These are phyloP conservation scores for Pythium pyrilobum DNA, from an alignment of 352 stramenopile genomes.

Conservation along the genomic window DNA sequence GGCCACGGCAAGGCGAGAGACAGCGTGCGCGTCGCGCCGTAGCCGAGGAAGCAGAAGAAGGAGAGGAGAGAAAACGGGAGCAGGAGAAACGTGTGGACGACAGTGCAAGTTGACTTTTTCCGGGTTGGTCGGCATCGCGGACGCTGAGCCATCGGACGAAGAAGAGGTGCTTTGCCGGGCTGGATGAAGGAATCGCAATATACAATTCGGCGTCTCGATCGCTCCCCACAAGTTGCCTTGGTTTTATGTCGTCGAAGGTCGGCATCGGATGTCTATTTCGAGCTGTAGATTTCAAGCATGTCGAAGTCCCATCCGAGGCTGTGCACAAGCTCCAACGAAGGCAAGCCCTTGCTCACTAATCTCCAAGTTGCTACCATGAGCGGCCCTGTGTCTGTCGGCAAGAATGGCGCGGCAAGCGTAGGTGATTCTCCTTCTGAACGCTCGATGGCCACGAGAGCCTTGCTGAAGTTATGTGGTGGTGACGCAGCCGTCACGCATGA, in stretches of 20 bases:
- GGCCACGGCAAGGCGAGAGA: background rate
- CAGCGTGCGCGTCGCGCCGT: background rate
- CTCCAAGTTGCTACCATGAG: background rate
- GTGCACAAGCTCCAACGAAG: no score
- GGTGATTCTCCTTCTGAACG: background rate
- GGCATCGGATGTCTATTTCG: no score
- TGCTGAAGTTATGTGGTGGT: conserved; percentile 28
- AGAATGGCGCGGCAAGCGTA: conserved; percentile 30
- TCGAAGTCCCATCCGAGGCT: no score
- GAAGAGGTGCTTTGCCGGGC: no score
- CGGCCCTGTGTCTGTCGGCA: conserved; percentile 28
- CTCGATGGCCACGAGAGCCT: background rate
- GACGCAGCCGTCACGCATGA: conserved; percentile 44
- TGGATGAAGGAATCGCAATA: no score
- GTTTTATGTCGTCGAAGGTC: no score
- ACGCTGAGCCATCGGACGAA: no score
- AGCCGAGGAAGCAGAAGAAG: background rate
- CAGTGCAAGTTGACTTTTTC: no score
- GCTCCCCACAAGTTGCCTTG: no score
- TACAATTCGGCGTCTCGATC: no score
- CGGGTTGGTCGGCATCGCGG: no score
- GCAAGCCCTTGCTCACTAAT: background rate
- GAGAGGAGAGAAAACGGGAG: background rate
- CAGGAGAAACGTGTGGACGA: background rate
- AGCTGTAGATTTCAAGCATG: no score